Base-by-base conservation (phyloP, 257 asterid species). In the Mentha longifolia region DNA sequence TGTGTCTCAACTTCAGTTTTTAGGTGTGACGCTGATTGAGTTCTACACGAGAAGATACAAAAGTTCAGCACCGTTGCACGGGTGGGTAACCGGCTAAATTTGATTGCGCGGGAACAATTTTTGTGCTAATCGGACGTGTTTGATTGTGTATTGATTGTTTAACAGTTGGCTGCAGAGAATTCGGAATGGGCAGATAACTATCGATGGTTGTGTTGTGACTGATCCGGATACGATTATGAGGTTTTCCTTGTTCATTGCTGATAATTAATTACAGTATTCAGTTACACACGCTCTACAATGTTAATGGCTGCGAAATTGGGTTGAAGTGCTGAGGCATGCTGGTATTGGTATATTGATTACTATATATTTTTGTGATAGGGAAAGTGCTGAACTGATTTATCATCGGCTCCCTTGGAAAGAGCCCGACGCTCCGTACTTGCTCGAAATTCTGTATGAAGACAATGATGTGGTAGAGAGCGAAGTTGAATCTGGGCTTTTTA, bases 91-190 rank as follows among this genome's bases (percentile, higher is more conserved):
- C 15, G 9, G 42, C 47, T 42, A 42, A 20, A 30, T 25, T 55
- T 57, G 39, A 63, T 43, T 57, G 70, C 11, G 56, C 20, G 17
- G 25, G 19, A 35, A 39, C 3, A 52, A 68, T 45, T 31, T n/a
- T 17, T 11, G 16, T 15, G 62, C 50, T 28, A 19, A 42, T 28
- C 22, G 25, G 28, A 64, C 68, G 28, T 67, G 6, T 55, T 72
- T 62, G 60, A 42, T 58, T 67, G 22, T 69, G 67, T 55, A 42
- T 73, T 78, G 76, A 81, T 50, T 57, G 63, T 75, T 81, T 80
- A 72, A 83, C 92, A 91, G 98, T 74, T 95, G 98, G 99, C 74
- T 95, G 95, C 99, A 91, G 92, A 91, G 99, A 76, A 89, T 95
- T 75, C 81, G 63, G 70, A 88, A 88, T 58, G 72, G 85, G 81